Evolutionary conservation across 495 filamentous ascomycete genomes (phyloP), one percentile per base, ranked within the genome.

Genomic region (Podospora pseudocomata): DNA sequence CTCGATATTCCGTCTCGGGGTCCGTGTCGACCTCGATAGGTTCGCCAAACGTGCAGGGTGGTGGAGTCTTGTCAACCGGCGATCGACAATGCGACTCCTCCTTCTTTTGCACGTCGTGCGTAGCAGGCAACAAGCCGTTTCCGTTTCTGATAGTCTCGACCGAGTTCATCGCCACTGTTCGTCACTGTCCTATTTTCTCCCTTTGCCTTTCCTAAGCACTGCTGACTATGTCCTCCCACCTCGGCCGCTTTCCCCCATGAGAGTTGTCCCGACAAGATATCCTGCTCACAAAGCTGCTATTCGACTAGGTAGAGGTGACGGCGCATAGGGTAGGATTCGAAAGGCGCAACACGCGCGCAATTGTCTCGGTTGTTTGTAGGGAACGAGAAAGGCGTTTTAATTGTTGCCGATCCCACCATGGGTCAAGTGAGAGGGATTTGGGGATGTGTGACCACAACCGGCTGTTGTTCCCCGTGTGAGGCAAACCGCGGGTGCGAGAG

Each of bases 241-340:
- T 9, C 23, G 18, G 55, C 55, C 55, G 55, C 20, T 23, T 20
- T 58, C n/a, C n/a, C 55, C 55, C 55, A 58, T 58, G n/a, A 58
- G 55, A 58, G 3, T 58, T 9, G n/a, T 26, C n/a, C 23, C 55
- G 55, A 19, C 55, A 9, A 58, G 11, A 26, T 26, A 58, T 26
- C n/a, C n/a, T 26, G 2, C 13, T 58, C 23, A 7, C n/a, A 58
- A 7, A 58, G 18, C n/a, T 23, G 1, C 20, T 23, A 23, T 1
- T 58, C 55, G 55, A 58, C 55, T 19, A 58, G 55, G 20, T 19
- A 58, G 55, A 58, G 55, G 55, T 58, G 55, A 58, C 3, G 23
- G 23, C 23, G 55, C 55, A 26, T 58, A 18, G 55, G 23, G n/a
- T 58, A 26, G 18, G n/a, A 58, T 58, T 49, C 39, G 39, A 49